These are phyloP conservation scores for Arxiozyma heterogenica DNA, from an alignment of 1,139 yeast species.

Conservation along the genomic window DNA sequence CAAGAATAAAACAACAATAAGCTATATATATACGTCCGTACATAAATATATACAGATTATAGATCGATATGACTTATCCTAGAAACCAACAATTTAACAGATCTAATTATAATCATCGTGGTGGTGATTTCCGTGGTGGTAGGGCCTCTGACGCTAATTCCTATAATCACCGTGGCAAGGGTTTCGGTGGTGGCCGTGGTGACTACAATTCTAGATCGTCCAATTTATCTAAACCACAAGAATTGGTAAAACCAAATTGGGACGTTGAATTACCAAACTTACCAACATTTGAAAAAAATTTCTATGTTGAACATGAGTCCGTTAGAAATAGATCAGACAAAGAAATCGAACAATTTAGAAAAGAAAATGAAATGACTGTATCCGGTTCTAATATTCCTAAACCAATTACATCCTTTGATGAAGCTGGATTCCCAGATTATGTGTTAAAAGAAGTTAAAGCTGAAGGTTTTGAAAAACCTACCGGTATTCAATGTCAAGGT, in stretches of 20 bases:
- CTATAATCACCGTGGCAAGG: constrained; percentile 30
- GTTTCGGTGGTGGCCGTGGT: constrained; percentile 19
- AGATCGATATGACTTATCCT: constrained; percentile 19
- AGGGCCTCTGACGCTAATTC: constrained; percentile 35
- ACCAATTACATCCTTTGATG: constrained; percentile 88
- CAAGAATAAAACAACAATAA: neutral
- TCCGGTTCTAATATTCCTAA: constrained; percentile 82
- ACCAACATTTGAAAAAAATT: constrained; percentile 92
- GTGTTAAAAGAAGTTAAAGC: constrained; percentile 82
- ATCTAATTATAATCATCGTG: constrained; percentile 28
- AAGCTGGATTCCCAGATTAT: constrained; percentile 94
- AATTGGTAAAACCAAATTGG: constrained; percentile 66
- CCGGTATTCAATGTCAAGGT: constrained; percentile 97
- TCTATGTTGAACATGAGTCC: constrained; percentile 74
- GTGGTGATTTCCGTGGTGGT: constrained; percentile 35
- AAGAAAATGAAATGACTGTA: constrained; percentile 76
- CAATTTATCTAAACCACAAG: constrained; percentile 32
- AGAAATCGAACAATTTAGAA: constrained; percentile 70
- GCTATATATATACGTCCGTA: neutral
- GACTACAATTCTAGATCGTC: constrained; percentile 31
- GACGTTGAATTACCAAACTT: constrained; percentile 50
- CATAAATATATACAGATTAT: neutral
- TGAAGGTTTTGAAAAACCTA: constrained; percentile 90
- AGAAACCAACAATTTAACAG: constrained; percentile 32
- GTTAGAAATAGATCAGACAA: constrained; percentile 67